Conservation (phyloP, 2,329 filamentous ascomycete genomes). For the Alternaria arborescens region DNA sequence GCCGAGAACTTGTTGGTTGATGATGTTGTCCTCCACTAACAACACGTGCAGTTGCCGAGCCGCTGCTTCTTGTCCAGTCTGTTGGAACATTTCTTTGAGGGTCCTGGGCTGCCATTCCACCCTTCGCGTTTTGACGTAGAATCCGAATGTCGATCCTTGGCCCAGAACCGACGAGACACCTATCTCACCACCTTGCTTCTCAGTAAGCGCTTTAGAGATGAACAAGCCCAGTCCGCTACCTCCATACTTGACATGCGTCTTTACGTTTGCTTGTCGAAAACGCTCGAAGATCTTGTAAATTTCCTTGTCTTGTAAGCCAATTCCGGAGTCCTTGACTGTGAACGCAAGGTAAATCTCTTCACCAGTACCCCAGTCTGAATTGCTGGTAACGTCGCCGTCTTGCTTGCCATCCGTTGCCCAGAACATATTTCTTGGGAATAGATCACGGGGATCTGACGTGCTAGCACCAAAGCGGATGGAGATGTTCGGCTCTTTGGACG, state of each 20-base stretch:
- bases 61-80: slow-evolving; percentile 3
- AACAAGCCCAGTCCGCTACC: slow-evolving; percentile 57
- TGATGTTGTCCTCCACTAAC: slow-evolving; percentile 52
- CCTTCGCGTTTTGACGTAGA: slow-evolving; percentile 53
- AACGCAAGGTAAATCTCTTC: slow-evolving; percentile 52
- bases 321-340: slow-evolving; percentile 52
- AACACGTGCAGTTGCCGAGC: slow-evolving; percentile 37
- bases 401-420: slow-evolving; percentile 40
- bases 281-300: slow-evolving; percentile 51
- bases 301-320: slow-evolving; percentile 52
- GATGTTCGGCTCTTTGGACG: slow-evolving; percentile 46
- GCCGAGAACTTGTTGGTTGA: slow-evolving; percentile 51
- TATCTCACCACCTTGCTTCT: slow-evolving; percentile 58
- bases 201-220: slow-evolving; percentile 57
- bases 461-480: slow-evolving; percentile 51
- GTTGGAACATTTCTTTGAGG: slow-evolving; percentile 14
- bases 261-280: slow-evolving; percentile 47
- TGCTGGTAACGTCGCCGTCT: slow-evolving; percentile 33
- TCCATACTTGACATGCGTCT: slow-evolving; percentile 54
- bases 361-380: slow-evolving; percentile 49
- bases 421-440: slow-evolving; percentile 41
- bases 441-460: slow-evolving; percentile 28
- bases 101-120: slow-evolving; percentile 23
- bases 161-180: slow-evolving; percentile 52
- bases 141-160: slow-evolving; percentile 54